Evolutionary conservation across 2,329 filamentous ascomycete species (phyloP), one percentile per base, ranked within the genome.

Genomic region (Zymoseptoria passerinii): DNA sequence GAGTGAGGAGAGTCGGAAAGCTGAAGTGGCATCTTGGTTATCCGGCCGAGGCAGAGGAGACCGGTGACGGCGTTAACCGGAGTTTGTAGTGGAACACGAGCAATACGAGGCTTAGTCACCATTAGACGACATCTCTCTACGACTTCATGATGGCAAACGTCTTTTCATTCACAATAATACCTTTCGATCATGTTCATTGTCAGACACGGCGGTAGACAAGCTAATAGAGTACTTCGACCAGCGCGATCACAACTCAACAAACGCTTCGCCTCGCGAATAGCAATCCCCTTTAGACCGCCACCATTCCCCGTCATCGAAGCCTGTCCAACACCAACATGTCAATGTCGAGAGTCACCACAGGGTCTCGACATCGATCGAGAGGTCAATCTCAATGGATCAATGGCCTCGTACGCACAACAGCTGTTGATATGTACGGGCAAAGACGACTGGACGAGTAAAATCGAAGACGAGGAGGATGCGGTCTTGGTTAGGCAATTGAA

Each of bases 391-490:
- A 86, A 88, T 69, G 89, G 89, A 10, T 87, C 88, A 5, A 92
- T 96, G 75, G 80, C 87, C 1, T 78, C 81, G 1, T 95, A 96
- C 71, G 80, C 85, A 1, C 87, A 95, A 73, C 91, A 96, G 66
- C 82, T 96, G 3, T 74, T 97, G 8, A 80, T 96, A 13, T 92
- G 88, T 62, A 95, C 91, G 0, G 91, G 90, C 4, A 83, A 84
- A 61, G 76, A 80, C 28, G 89, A 95, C 74, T 96, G 92, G 92
- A 78, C 80, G 28, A 92, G 88, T 68, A 83, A 83, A 58, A 95
- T 96, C 62, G 91, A 95, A 71, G 86, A 95, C 51, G 90, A 95
- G 60, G 83, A 86, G 16, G 71, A 75, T 2, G 71, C 77, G 27
- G 74, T 73, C 13, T 78, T 92, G 18, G 84, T 86, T 5, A 84